Conservation (phyloP, 495 filamentous ascomycete genomes). For the Penicillium pulvis region DNA sequence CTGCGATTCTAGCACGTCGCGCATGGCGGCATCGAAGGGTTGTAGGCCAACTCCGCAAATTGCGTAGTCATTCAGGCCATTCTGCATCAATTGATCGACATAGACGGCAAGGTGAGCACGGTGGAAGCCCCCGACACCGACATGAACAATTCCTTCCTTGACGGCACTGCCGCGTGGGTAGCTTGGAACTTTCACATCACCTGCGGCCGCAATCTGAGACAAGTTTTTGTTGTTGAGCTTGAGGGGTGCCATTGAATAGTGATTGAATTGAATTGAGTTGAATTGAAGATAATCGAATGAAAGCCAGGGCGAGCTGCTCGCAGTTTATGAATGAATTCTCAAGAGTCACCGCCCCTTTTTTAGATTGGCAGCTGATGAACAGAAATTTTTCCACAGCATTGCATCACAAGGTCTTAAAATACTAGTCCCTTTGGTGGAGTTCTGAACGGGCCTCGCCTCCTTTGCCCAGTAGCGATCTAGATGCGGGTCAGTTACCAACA, state of each 20-base stretch:
- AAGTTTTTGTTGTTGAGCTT: conserved; percentile 45
- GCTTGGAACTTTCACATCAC: conserved; percentile 35
- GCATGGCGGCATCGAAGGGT: conserved; percentile 49
- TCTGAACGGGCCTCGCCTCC: background rate
- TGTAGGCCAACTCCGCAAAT: conserved; percentile 51
- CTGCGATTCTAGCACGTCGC: conserved; percentile 43
- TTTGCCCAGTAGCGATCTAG: background rate
- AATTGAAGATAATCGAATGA: background rate
- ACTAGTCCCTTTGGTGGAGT: background rate
- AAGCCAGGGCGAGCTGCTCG: background rate
- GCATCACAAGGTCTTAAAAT: conserved; percentile 1
- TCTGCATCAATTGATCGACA: conserved; percentile 49
- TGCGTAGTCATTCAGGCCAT: conserved; percentile 44
- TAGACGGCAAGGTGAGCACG: conserved; percentile 51
- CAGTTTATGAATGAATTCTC: background rate
- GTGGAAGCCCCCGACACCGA: conserved; percentile 54
- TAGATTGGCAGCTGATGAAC: background rate
- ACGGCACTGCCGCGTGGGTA: conserved; percentile 41
- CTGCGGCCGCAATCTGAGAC: conserved; percentile 34
- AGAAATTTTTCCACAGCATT: background rate
- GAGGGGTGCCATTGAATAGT: conserved; percentile 37
- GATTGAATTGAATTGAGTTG: background rate
- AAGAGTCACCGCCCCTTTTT: background rate
- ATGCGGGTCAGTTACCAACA: conserved; percentile 1
- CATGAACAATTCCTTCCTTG: conserved; percentile 53